Conservation (phyloP, 768 basidiomycete genomes). For the Psilocybe subaeruginosa region DNA sequence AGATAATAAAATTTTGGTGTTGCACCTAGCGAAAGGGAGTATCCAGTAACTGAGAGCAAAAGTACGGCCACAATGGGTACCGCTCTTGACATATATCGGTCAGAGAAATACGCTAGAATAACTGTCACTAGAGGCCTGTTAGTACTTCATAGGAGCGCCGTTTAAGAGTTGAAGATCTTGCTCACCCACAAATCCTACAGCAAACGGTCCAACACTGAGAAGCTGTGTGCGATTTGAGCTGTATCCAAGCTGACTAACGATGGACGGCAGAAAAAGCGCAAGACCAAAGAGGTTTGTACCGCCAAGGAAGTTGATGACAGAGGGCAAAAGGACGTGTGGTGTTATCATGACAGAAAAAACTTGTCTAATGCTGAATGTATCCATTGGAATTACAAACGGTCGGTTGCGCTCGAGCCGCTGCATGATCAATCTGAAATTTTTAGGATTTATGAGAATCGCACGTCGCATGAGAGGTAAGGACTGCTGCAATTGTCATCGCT, state of each 20-base stretch:
- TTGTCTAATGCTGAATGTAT: constrained; percentile 34
- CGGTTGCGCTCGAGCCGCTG: constrained; percentile 33
- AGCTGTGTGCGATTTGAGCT: constrained; percentile 33
- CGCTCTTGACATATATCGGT: constrained; percentile 3
- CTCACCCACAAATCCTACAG: constrained; percentile 35
- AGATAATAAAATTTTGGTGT: too few species aligned
- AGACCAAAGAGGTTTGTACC: constrained; percentile 39
- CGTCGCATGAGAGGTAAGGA: neutral
- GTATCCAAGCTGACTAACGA: constrained; percentile 39
- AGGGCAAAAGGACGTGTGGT: constrained; percentile 36
- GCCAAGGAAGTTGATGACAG: constrained; percentile 35
- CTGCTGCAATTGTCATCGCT: neutral
- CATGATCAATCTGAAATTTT: constrained; percentile 26
- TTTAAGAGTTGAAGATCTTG: constrained; percentile 1
- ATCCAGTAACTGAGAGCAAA: constrained; percentile 5
- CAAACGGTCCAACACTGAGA: constrained; percentile 41
- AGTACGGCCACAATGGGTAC: constrained; percentile 2
- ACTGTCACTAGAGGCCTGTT: neutral
- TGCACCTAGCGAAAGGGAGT: constrained; percentile 8
- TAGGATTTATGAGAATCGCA: too few species aligned
- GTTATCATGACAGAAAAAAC: constrained; percentile 31
- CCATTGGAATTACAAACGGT: constrained; percentile 28
- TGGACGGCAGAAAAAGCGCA: constrained; percentile 39
- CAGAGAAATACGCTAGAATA: constrained; percentile 5
- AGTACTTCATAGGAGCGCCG: neutral